Conservation (phyloP, 495 filamentous ascomycete species). For the Penicillium samsonianum region DNA sequence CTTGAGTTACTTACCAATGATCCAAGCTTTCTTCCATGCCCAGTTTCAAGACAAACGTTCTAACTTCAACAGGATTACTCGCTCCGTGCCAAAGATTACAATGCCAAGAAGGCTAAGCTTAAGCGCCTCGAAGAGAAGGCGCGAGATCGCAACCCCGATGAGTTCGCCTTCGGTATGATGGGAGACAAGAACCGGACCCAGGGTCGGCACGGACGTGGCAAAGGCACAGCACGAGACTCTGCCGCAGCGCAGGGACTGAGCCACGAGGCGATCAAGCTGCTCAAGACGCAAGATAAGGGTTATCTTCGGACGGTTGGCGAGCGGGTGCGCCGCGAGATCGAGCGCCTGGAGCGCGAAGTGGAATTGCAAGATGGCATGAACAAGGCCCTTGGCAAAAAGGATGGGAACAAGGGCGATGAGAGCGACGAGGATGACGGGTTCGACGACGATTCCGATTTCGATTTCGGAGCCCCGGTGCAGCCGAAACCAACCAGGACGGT, state of each 20-base stretch:
- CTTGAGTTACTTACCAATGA: background rate
- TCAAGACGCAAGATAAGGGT: constrained; percentile 95
- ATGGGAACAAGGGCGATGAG: constrained; percentile 27
- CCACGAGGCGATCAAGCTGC: constrained; percentile 73
- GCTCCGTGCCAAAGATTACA: constrained; percentile 85
- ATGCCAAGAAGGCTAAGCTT: constrained; percentile 77
- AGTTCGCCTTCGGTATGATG: constrained; percentile 95
- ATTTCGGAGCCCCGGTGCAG: constrained; percentile 32
- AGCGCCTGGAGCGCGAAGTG: constrained; percentile 58
- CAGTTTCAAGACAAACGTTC: constrained; percentile 19
- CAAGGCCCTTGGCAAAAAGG: constrained; percentile 30
- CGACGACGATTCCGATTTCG: constrained; percentile 33
- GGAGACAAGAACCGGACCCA: constrained; percentile 49
- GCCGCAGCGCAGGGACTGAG: constrained; percentile 47
- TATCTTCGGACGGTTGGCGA: constrained; percentile 75
- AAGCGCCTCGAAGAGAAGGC: constrained; percentile 79
- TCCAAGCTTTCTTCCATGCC: background rate
- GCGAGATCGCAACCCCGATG: constrained; percentile 87
- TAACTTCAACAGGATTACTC: constrained; percentile 72
- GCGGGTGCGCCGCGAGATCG: constrained; percentile 58
- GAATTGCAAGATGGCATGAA: constrained; percentile 42
- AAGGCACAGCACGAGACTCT: constrained; percentile 46
- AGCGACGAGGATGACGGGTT: constrained; percentile 30
- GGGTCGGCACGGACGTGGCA: constrained; percentile 56
- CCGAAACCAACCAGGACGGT: constrained; percentile 49